A percentile compares a stretch with the other conserved stretches of the same genome.
Conservation (phyloP, 1,284 basidiomycete species). For the Sporisorium iseilematis-ciliati region DNA sequence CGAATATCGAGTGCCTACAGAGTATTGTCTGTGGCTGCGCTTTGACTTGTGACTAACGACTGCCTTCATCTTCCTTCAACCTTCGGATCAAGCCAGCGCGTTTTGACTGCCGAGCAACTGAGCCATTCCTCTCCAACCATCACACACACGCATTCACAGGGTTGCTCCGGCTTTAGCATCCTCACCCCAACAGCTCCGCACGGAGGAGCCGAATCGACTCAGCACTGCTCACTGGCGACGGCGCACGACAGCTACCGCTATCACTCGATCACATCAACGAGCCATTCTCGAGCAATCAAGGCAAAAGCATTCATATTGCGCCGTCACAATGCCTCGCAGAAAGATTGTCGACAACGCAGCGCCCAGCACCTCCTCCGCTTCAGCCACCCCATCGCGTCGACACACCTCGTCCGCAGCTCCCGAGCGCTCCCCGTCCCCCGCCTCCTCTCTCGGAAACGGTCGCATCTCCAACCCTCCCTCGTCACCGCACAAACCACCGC, state of each 20-base stretch:
- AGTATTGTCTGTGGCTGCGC: not conserved
- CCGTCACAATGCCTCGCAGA: constrained; percentile 33
- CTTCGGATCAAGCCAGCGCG: not conserved
- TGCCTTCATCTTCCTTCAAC: not conserved
- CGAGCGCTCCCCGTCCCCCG: constrained; percentile 40
- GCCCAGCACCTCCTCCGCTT: constrained; percentile 15
- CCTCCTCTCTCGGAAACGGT: constrained; percentile 24
- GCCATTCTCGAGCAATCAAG: not conserved
- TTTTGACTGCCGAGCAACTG: too few relatives aligned
- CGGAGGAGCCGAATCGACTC: too few relatives aligned
- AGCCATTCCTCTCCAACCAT: too few relatives aligned
- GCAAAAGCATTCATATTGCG: too few relatives aligned
- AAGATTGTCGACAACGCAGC: constrained; percentile 19
- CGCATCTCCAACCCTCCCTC: constrained; percentile 37
- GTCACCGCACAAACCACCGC: constrained; percentile 42
- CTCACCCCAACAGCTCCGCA: too few relatives aligned
- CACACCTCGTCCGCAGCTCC: constrained; percentile 15
- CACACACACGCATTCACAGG: too few relatives aligned
- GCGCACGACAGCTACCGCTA: too few relatives aligned
- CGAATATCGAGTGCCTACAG: constrained; percentile 2
- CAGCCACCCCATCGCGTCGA: constrained; percentile 24
- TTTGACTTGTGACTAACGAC: not conserved
- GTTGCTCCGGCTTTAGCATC: too few relatives aligned
- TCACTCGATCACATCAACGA: not conserved
- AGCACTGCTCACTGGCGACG: too few relatives aligned